Evolutionary conservation across 345 rosid genomes (phyloP).

Genomic region (Eucalyptus caleyi): DNA sequence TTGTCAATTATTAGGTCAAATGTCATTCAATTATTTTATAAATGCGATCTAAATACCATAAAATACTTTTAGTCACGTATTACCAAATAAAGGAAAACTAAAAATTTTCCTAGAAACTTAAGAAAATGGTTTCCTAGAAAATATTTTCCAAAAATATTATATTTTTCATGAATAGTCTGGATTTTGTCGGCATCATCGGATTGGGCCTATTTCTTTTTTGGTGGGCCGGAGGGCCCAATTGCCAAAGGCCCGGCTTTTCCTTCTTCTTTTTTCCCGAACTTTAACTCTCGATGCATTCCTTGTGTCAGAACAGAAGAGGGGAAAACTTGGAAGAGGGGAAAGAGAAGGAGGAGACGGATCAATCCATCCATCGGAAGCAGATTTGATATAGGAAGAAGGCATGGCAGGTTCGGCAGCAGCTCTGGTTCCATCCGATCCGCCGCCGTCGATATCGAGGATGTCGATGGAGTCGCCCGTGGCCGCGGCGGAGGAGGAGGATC

Average conservation of each 20-base stretch:
- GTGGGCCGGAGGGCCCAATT: not conserved
- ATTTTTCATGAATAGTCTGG: not conserved
- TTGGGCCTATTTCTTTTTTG: not conserved
- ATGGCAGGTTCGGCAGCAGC: not conserved
- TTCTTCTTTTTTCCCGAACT: not conserved
- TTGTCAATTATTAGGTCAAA: too few relatives aligned
- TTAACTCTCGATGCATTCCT: not conserved
- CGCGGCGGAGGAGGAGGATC: constrained; percentile 66
- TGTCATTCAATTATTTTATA: too few relatives aligned
- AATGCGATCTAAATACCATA: too few relatives aligned
- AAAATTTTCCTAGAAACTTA: too few relatives aligned
- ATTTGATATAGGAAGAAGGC: not conserved
- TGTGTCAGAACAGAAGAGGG: not conserved
- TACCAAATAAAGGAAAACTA: too few relatives aligned
- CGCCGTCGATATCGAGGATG: not conserved
- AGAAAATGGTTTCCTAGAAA: too few relatives aligned
- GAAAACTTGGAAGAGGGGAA: not conserved
- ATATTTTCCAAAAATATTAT: too few relatives aligned
- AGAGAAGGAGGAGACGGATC: not conserved
- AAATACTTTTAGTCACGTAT: too few relatives aligned
- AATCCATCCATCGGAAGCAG: not conserved
- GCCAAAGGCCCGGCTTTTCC: not conserved
- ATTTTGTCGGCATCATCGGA: not conserved
- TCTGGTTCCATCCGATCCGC: not conserved
- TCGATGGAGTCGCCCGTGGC: not conserved